A percentile compares a stretch with the other conserved stretches of the same genome.
Evolutionary conservation across 2,329 filamentous ascomycete genomes (phyloP).

Genomic region (Trichoderma pleuroti): DNA sequence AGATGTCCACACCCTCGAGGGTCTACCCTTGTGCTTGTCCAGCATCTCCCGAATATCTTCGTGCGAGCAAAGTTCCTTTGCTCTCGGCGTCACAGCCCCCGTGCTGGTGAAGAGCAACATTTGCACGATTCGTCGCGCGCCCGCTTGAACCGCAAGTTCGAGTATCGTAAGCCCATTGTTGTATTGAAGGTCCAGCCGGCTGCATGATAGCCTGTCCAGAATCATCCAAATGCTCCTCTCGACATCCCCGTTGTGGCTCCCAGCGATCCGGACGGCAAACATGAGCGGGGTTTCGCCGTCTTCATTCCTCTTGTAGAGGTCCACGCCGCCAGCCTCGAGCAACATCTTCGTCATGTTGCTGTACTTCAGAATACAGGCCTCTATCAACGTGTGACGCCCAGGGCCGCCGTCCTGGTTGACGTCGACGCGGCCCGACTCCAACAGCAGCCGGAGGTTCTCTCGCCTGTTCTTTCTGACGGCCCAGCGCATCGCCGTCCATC

Average conservation of each 20-base stretch:
- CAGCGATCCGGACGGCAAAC: neutral
- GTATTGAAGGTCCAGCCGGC: neutral
- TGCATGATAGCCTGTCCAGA: neutral
- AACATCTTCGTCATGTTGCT: neutral
- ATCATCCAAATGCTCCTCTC: neutral
- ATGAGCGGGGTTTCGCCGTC: neutral
- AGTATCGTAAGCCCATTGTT: neutral
- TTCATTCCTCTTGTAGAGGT: neutral
- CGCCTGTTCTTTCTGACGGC: neutral
- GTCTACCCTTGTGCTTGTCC: neutral
- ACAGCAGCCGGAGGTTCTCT: neutral
- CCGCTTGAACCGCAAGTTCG: neutral
- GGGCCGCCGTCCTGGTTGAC: neutral
- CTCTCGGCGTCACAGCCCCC: neutral
- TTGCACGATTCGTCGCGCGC: neutral
- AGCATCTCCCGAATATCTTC: neutral
- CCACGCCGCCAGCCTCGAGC: neutral
- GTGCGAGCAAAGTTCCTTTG: neutral
- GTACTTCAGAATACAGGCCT: neutral
- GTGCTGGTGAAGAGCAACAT: neutral
- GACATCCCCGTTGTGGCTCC: neutral
- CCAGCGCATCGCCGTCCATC: neutral
- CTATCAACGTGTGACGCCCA: neutral
- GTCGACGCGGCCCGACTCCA: neutral
- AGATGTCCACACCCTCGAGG: neutral